phyloP scores from a whole-genome alignment of 2,329 filamentous ascomycete species.

The Tolypocladium amazonense region DNA sequence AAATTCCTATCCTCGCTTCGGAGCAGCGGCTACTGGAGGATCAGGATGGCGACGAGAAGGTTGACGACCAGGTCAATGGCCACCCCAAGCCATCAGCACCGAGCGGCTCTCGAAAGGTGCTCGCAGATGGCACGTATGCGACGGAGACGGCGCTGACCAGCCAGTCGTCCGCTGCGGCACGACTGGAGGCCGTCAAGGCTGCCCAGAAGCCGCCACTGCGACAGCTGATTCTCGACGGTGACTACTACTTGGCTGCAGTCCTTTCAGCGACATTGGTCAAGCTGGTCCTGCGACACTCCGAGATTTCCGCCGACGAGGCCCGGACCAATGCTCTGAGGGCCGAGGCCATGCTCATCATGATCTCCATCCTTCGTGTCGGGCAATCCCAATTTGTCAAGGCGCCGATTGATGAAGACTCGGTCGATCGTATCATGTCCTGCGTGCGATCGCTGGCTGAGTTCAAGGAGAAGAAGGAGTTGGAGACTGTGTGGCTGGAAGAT shows the following conservation, averaged over 20 bases:
- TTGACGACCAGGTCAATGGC: slow-evolving; percentile 63
- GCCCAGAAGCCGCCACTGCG: slow-evolving; percentile 92
- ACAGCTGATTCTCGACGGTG: slow-evolving; percentile 90
- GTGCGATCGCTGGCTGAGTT: slow-evolving; percentile 89
- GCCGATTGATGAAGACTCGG: slow-evolving; percentile 92
- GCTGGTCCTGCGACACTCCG: slow-evolving; percentile 92
- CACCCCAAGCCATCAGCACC: slow-evolving; percentile 65
- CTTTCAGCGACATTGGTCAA: slow-evolving; percentile 95
- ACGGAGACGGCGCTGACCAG: slow-evolving; percentile 94
- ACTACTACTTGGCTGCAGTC: slow-evolving; percentile 92
- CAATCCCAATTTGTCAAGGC: slow-evolving; percentile 99
- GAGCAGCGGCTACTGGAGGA: slow-evolving; percentile 88
- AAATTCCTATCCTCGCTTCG: slow-evolving; percentile 92
- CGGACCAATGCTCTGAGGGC: slow-evolving; percentile 90
- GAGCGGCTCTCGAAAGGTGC: slow-evolving; percentile 78
- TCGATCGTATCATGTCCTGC: slow-evolving; percentile 98
- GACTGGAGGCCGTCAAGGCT: slow-evolving; percentile 90
- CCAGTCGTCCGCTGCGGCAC: slow-evolving; percentile 79
- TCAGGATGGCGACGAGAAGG: slow-evolving; percentile 58
- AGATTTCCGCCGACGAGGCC: slow-evolving; percentile 76
- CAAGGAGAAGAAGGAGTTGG: slow-evolving; percentile 77
- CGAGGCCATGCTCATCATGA: slow-evolving; percentile 99
- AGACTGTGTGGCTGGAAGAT: slow-evolving; percentile 87
- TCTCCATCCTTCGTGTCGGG: slow-evolving; percentile 93
- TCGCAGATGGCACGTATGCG: slow-evolving; percentile 94